Evolutionary conservation across 176 grass and related monocot genomes (phyloP), one percentile per base, ranked within the genome.

Genomic region (Eragrostis nindensis): DNA sequence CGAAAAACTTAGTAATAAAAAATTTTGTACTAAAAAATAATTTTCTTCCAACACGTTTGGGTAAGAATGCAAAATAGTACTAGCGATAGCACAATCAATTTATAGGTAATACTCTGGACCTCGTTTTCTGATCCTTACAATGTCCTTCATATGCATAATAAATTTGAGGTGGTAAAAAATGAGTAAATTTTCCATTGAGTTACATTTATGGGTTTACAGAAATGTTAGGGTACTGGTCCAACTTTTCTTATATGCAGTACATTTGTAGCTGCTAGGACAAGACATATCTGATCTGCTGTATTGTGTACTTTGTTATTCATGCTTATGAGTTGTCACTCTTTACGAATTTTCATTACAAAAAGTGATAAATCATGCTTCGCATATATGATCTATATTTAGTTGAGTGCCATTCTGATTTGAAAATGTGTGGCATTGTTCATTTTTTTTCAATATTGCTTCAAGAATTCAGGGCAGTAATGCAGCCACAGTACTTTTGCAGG

Each of bases 211-310:
- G 18, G 12, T 17, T 43, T 32, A 39, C 25, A 21, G 38, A 83
- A 67, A 71, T 29, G 22, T 61, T 66, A 60, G 9, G 5, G 80
- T 66, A 41, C 43, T 11, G n/a, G 32, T 66, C 80, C 80, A 83
- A 50, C 42, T 52, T 38, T 19, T 15, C 52, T 74, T 53, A 54
- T 49, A 39, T 83, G 60, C 43, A 42, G 21, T 27, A 3, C 57
- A 50, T 42, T 74, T 59, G 59, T 29, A 65, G 45, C 46, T 65
- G 30, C 46, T 47, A 62, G 57, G 52, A 53, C 55, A 41, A 79
- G 66, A 63, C 32, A 47, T 30, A 29, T 62, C 9, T 2, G 18
- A 9, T 65, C 16, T 65, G 16, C 29, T 83, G 60, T 83, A 74
- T 54, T 74, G 42, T 30, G 70, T 82, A 65, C 59, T 72, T 79